Percentiles rank a stretch among this genome's conserved stretches.
These are phyloP conservation scores for Tetrapisispora fleetii DNA, from an alignment of 805 yeast genomes.

Conservation along the genomic window DNA sequence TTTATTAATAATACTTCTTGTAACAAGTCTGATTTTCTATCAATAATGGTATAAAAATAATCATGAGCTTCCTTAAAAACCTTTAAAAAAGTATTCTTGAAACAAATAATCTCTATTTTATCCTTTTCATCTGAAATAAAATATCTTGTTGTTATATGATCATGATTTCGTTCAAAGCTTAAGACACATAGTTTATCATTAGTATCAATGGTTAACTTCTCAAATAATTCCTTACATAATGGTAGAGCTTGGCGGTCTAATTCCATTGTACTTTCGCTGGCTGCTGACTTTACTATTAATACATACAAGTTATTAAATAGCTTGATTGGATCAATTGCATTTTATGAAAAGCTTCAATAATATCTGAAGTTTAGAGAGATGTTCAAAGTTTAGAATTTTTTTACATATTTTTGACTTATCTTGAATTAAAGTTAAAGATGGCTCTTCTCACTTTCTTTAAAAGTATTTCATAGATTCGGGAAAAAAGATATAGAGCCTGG, in stretches of 20 bases:
- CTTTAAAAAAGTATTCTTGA: conserved; percentile 21
- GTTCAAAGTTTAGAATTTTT: too few relatives aligned
- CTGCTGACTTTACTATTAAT: too few relatives aligned
- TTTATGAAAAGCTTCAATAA: neutral
- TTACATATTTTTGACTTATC: too few relatives aligned
- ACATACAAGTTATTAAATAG: neutral
- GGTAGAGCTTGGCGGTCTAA: neutral
- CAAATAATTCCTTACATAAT: conserved; percentile 12
- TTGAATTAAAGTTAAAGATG: too few relatives aligned
- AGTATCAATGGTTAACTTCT: conserved; percentile 4
- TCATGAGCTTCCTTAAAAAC: conserved; percentile 29
- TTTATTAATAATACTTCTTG: neutral
- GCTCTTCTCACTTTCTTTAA: too few relatives aligned
- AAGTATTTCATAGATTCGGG: too few relatives aligned
- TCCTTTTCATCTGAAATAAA: conserved; percentile 7
- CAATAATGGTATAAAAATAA: conserved; percentile 2
- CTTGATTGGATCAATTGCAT: neutral
- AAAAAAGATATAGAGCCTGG: too few relatives aligned
- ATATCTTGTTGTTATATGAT: conserved; percentile 4
- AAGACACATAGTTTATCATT: conserved; percentile 5
- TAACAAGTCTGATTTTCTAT: conserved; percentile 6
- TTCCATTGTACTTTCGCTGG: neutral
- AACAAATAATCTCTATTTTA: conserved; percentile 28
- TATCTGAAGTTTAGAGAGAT: too few relatives aligned
- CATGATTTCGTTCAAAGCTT: conserved; percentile 15